Evolutionary conservation across 441 rosid genomes (phyloP), one percentile per base, ranked within the genome.

Genomic region (Pelargonium exstipulatum): DNA sequence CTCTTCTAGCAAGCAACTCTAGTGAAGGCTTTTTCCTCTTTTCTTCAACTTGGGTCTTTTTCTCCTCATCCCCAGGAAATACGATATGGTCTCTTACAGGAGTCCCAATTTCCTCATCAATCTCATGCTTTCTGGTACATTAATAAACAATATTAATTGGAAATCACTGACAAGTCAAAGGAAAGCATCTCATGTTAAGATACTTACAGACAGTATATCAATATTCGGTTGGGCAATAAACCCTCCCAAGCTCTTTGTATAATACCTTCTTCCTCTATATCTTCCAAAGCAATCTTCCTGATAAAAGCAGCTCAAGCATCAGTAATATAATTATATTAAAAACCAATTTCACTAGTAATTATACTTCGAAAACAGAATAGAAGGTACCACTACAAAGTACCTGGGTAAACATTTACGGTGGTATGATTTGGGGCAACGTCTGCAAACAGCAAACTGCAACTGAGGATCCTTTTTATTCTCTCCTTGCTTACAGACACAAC

Each of bases 371-470:
- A 51, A 9, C 58, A 51, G 18, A 16, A 51, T 51, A 51, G 9
- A 45, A 61, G 40, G 17, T 2, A 2, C 3, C n/a, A 14, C 42
- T 61, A 61, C 48, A 64, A 57, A 66, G 32, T 78, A 93, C 99
- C 79, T 88, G 22, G 98, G 99, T 77, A 95, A 83, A 85, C 99
- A 95, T 83, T 90, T 92, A 70, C 88, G 78, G 74, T 95, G 99
- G 81, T 88, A 95, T 71, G 95, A 82, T 65, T 80, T 87, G 24
- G 99, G 99, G 75, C 99, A 95, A 24, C 97, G 95, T 79, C 98
- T 85, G 78, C 99, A 95, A 26, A 92, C 84, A 76, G 99, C 90
- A 83, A 92, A 87, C 51, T 91, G 99, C 76, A 89, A 73, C 14
- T 88, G 79, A 37, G 10, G 5, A 13, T 69, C 84, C 75, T 82